Conservation (phyloP, 2,329 filamentous ascomycete genomes). For the Grosmannia huntii region DNA sequence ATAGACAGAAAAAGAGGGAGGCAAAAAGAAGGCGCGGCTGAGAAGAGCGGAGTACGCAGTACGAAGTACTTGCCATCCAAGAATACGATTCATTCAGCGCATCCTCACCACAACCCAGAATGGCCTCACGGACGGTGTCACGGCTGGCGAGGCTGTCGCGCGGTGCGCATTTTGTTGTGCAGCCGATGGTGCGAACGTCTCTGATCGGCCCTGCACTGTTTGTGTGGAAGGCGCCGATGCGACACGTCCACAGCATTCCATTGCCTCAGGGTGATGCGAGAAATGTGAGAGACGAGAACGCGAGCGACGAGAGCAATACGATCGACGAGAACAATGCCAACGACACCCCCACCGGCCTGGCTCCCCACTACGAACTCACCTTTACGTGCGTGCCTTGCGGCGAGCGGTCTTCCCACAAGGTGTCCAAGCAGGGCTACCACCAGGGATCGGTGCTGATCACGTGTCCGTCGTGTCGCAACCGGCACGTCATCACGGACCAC, state of each 20-base stretch:
- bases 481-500: conserved; percentile 88
- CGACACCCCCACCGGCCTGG: conserved; percentile 7
- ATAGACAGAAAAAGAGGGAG: neutral
- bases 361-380: conserved; percentile 69
- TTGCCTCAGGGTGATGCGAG: no score
- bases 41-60: no score
- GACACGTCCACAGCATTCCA: conserved; percentile 5
- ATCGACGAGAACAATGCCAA: neutral
- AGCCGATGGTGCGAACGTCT: neutral
- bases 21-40: neutral
- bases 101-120: neutral
- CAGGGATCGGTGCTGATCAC: conserved; percentile 77
- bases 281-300: no score
- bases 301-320: no score
- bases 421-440: conserved; percentile 94
- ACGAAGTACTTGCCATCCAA: no score
- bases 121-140: neutral
- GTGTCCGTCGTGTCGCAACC: conserved; percentile 73
- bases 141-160: neutral
- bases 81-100: no score
- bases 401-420: conserved; percentile 64
- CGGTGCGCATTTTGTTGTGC: neutral
- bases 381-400: conserved; percentile 89
- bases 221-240: neutral
- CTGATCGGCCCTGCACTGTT: neutral